Evolutionary conservation across 192 early-diverging fungal species (phyloP), one percentile per base, ranked within the genome.

Genomic region (Podila horticola): DNA sequence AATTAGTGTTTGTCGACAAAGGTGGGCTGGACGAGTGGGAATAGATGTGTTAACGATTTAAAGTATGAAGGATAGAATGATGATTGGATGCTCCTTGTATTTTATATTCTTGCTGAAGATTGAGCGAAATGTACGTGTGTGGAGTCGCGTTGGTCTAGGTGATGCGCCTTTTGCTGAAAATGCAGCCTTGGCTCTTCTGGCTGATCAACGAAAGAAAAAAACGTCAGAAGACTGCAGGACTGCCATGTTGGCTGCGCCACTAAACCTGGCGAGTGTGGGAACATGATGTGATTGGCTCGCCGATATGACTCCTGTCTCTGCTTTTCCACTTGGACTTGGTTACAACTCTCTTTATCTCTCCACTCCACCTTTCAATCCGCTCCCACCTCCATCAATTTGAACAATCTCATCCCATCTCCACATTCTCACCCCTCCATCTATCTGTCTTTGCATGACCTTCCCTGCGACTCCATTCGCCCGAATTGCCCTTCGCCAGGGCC

Each of bases 401-500:
- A 24, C 52, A 52, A 52, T 26, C 41, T 41, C 41, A 41, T 22
- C 22, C 24, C 52, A n/a, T 24, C 52, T 26, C 52, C 24, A 7
- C 52, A 20, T 17, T 11, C 24, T 55, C 52, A 55, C 4, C 52
- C 24, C n/a, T 55, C 52, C 52, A 55, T 55, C 52, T 55, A 0
- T 55, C 52, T 12, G 20, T 26, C 52, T 26, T 26, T 55, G n/a
- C 12, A 55, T 55, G 52, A n/a, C 22, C 52, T 24, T 6, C 24
- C 22, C 52, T 10, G 52, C 52, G 6, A 26, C 9, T 26, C 24
- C 52, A 24, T 26, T 55, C 6, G 52, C 24, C 52, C 52, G 52
- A n/a, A 55, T 55, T 9, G 52, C 52, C 52, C 52, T 55, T 19
- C 52, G 52, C 52, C 52, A 55, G 52, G 52, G 52, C 52, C 52